phyloP scores from a whole-genome alignment of 2,329 filamentous ascomycete genomes.

The Colletotrichum costaricense region DNA sequence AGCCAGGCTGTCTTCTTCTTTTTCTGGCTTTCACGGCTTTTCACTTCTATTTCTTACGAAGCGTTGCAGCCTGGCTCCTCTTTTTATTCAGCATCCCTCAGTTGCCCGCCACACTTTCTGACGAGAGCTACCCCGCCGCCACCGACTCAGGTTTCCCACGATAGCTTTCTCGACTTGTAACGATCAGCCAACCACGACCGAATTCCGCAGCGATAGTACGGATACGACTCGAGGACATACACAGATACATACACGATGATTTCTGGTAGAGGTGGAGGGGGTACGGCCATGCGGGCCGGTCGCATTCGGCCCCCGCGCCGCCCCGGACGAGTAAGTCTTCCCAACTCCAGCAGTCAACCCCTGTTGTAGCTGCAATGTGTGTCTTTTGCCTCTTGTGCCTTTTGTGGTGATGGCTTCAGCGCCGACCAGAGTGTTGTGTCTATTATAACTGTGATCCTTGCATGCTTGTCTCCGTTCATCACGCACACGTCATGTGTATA shows the following conservation, averaged over 20 bases:
- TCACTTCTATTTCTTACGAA: not conserved
- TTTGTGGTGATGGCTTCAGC: not conserved
- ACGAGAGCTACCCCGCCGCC: conserved; percentile 34
- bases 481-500: not conserved
- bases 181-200: not conserved
- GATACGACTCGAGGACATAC: not conserved
- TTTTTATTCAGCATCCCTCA: not conserved
- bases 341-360: conserved; percentile 17
- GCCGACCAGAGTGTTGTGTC: not conserved
- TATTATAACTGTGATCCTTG: no score
- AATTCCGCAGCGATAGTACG: not conserved
- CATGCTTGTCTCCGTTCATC: no score
- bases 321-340: conserved; percentile 51
- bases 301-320: conserved; percentile 57
- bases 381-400: not conserved
- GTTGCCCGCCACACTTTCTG: conserved; percentile 12
- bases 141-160: conserved; percentile 20
- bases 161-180: conserved; percentile 33
- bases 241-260: conserved; percentile 51
- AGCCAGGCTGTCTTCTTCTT: not conserved
- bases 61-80: not conserved
- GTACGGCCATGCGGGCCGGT: conserved; percentile 48
- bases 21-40: not conserved
- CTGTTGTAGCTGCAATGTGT: not conserved
- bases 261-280: conserved; percentile 57